Percentiles rank a stretch among this genome's conserved stretches.
phyloP scores from a whole-genome alignment of 1,284 basidiomycete species.

The Paramarasmius palmivorus region DNA sequence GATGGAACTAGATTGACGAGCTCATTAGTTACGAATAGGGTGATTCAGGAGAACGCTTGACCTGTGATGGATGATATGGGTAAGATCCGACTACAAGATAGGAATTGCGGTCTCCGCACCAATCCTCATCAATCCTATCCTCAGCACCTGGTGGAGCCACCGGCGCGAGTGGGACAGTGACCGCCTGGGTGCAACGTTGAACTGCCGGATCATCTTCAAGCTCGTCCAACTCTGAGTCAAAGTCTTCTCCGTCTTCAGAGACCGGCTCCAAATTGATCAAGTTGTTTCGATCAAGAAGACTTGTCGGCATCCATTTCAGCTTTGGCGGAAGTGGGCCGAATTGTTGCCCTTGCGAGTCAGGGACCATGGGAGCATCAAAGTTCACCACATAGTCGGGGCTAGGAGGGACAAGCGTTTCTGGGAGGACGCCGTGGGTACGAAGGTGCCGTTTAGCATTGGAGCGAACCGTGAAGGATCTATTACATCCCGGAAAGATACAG shows the following conservation, averaged over 20 bases:
- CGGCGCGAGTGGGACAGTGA: constrained; percentile 10
- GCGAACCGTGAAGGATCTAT: constrained; percentile 59
- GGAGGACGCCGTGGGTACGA: constrained; percentile 44
- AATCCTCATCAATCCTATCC: background rate
- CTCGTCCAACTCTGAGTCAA: constrained; percentile 9
- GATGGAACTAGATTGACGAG: background rate
- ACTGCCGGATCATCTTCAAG: constrained; percentile 8
- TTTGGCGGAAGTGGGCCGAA: background rate
- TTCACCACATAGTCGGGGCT: constrained; percentile 8
- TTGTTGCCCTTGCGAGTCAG: background rate
- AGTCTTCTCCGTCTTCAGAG: constrained; percentile 8
- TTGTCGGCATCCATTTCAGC: constrained; percentile 14
- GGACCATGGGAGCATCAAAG: constrained; percentile 11
- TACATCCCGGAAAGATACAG: constrained; percentile 55
- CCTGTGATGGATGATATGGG: constrained; percentile 13
- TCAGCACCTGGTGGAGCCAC: background rate
- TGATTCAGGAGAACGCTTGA: constrained; percentile 1
- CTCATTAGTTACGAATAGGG: background rate
- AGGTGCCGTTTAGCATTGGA: constrained; percentile 68
- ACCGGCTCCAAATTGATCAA: constrained; percentile 1
- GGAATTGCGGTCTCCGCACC: constrained; percentile 14
- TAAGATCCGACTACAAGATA: constrained; percentile 1
- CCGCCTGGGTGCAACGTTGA: background rate
- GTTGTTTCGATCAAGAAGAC: constrained; percentile 10
- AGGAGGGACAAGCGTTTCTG: constrained; percentile 1